A percentile compares a stretch with the other conserved stretches of the same genome.
These are phyloP conservation scores for Castanea crenata DNA, from an alignment of 306 rosid species.

Conservation along the genomic window DNA sequence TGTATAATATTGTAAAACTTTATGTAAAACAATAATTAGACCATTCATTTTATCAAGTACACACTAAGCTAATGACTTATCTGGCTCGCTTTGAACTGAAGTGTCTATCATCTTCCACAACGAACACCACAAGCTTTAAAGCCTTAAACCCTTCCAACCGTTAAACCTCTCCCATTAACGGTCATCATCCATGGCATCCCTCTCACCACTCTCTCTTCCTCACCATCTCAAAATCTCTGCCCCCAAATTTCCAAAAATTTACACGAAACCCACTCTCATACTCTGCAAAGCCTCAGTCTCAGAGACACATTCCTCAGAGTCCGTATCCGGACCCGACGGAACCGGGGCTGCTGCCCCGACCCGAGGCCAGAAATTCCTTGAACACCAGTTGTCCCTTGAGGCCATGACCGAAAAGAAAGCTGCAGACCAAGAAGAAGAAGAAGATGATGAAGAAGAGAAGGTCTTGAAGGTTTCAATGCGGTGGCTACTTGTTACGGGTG, in stretches of 20 bases:
- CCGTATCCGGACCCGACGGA: conserved; percentile 42
- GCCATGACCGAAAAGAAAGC: conserved; percentile 47
- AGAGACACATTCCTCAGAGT: conserved; percentile 15
- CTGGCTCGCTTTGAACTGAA: too few relatives aligned
- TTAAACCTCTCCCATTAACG: conserved; percentile 15
- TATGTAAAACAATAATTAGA: accelerated
- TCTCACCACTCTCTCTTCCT: conserved; percentile 43
- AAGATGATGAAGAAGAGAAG: conserved; percentile 41
- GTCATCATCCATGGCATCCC: conserved; percentile 56
- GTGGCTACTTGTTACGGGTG: conserved; percentile 78
- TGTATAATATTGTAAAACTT: too few relatives aligned
- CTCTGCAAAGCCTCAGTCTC: conserved; percentile 37
- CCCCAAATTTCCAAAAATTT: conserved; percentile 17
- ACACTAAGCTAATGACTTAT: too few relatives aligned
- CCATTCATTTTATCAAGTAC: too few relatives aligned
- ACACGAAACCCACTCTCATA: conserved; percentile 25
- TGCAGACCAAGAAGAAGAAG: conserved; percentile 2
- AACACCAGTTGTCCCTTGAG: conserved; percentile 57
- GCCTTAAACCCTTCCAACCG: background rate
- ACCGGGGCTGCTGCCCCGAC: conserved; percentile 78
- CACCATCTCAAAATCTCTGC: conserved; percentile 20
- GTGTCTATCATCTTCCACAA: too few relatives aligned
- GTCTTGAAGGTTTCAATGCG: conserved; percentile 40
- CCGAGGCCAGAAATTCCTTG: conserved; percentile 74
- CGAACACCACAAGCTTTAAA: background rate